Evolutionary conservation across 257 asterid genomes (phyloP), one percentile per base, ranked within the genome.

Genomic region (Penstemon davidsonii): DNA sequence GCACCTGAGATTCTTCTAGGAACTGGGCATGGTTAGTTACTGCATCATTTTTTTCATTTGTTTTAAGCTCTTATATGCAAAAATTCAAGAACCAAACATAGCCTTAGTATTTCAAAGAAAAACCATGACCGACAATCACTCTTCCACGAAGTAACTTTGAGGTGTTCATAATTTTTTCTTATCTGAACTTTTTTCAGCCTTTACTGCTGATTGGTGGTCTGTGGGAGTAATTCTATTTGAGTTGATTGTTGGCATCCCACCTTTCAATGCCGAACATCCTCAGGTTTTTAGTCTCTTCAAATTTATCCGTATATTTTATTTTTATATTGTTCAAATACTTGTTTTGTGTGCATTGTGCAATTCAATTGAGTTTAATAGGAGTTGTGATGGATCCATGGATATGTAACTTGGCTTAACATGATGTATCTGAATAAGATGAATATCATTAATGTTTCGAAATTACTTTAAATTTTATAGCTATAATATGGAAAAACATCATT

Each of bases 1-100:
- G 99, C 99, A 67, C 99, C 99, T 60, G 99, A 93, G 83, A 93
- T 94, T 79, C 99, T 94, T 82, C 92, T 94, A 60, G 99, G 99
- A 86, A 94, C 97, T 68, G 99, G 99, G 59, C 99, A 94, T 66
- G 99, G 99, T 94, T 59, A 40, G 96, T 87, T 25, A 25, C 33
- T 25, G 68, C 42, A 45, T 61, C 62, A 25, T 36, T 62, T 12
- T 67, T 65, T 59, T 53, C 15, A 19, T 52, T 66, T 39, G 10
- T 4, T 64, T 39, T 60, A 46, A 73, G 25, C 64, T n/a, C 57
- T 47, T 45, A 47, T 68, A 13, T 25, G 33, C 33, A 25, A 15
- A 15, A 15, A 25, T 25, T 25, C 33, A 25, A 25, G 33, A 25
- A 25, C 33, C 33, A 25, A 25, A 25, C 33, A 25, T 25, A 25